A percentile compares a stretch with the other conserved stretches of the same genome.
phyloP scores from a whole-genome alignment of 352 stramenopile genomes.

The Globisporangium cylindrosporum region DNA sequence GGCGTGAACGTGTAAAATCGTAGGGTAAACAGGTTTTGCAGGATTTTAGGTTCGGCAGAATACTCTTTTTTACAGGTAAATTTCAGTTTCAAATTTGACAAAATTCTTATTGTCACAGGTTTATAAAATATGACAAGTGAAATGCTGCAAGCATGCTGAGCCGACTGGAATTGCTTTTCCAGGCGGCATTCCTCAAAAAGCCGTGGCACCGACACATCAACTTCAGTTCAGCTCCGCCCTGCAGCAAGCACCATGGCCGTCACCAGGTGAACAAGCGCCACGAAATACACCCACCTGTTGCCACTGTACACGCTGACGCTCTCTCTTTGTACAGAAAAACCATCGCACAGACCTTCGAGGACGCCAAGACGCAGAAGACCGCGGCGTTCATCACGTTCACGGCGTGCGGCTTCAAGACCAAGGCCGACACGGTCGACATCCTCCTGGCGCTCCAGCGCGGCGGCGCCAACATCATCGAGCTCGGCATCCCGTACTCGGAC shows the following conservation, averaged over 20 bases:
- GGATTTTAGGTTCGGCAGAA: too few species aligned
- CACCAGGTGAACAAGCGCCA: not conserved
- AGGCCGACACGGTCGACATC: conserved; percentile 94
- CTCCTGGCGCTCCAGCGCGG: conserved; percentile 95
- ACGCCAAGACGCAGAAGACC: conserved; percentile 62
- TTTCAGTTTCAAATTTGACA: too few species aligned
- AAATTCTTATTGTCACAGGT: too few species aligned
- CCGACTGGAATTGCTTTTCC: not conserved
- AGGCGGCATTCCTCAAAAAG: conserved; percentile 7
- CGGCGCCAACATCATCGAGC: conserved; percentile 95
- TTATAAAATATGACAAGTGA: too few species aligned
- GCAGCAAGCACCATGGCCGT: not conserved
- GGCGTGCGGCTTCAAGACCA: conserved; percentile 93
- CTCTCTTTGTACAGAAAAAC: conserved; percentile 35
- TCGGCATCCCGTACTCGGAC: conserved; percentile 98
- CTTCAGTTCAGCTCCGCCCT: not conserved
- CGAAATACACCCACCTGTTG: too few species aligned
- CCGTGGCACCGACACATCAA: conserved; percentile 3
- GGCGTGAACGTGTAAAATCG: too few species aligned
- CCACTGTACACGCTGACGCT: not conserved
- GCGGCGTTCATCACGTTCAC: conserved; percentile 97
- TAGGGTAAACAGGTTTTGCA: too few species aligned
- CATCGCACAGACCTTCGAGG: conserved; percentile 60
- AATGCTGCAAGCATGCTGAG: too few species aligned
- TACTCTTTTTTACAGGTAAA: too few species aligned